These are phyloP conservation scores for Monascus purpureus DNA, from an alignment of 495 filamentous ascomycete species.

Conservation along the genomic window DNA sequence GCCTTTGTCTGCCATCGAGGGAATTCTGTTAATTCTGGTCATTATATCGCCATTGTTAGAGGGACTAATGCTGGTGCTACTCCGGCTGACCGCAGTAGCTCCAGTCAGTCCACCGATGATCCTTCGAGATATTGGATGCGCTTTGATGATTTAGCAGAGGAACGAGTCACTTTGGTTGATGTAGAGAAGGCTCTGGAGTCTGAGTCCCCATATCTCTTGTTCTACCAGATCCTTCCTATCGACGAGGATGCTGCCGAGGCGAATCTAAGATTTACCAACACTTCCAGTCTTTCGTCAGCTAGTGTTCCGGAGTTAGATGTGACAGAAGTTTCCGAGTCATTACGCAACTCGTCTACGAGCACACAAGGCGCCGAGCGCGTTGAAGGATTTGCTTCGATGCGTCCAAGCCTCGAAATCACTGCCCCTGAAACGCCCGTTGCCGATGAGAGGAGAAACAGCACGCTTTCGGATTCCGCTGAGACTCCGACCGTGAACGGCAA, in stretches of 20 bases:
- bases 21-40: conserved; percentile 75
- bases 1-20: conserved; percentile 86
- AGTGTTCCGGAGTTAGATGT: conserved; percentile 17
- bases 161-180: conserved; percentile 62
- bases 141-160: conserved; percentile 69
- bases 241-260: conserved; percentile 48
- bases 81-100: conserved; percentile 37
- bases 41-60: conserved; percentile 76
- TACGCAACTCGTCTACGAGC: conserved; percentile 6
- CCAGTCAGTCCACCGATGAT: conserved; percentile 36
- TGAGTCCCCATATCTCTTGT: conserved; percentile 89
- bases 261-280: conserved; percentile 36
- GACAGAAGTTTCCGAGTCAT: conserved; percentile 8
- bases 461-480: conserved; percentile 13
- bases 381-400: conserved; percentile 13
- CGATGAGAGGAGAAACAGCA: conserved; percentile 13
- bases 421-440: conserved; percentile 9
- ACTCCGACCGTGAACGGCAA: conserved; percentile 19
- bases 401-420: conserved; percentile 32
- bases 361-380: conserved; percentile 7
- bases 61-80: conserved; percentile 33
- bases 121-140: conserved; percentile 63
- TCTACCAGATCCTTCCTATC: conserved; percentile 87
- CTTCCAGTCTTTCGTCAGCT: conserved; percentile 42
- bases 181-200: conserved; percentile 60